Conservation (phyloP, 1,284 basidiomycete species). For the Bjerkandera adusta region DNA sequence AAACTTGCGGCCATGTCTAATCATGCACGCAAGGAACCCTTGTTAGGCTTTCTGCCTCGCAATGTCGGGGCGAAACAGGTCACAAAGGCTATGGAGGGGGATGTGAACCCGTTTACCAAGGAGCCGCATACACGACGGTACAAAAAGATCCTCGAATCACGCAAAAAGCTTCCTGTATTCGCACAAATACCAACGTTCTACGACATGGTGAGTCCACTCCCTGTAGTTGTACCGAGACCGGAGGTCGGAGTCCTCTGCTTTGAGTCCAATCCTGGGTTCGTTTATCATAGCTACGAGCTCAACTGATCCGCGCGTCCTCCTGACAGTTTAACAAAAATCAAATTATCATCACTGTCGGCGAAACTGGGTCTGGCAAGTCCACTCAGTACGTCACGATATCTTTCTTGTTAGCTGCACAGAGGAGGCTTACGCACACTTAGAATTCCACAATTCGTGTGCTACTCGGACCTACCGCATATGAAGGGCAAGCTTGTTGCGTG, state of each 20-base stretch:
- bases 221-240: constrained; percentile 29
- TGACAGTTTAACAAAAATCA: constrained; percentile 81
- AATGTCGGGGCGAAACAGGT: constrained; percentile 38
- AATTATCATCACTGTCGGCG: constrained; percentile 94
- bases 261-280: constrained; percentile 30
- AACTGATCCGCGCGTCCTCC: constrained; percentile 7
- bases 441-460: constrained; percentile 96
- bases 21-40: no score
- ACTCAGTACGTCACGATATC: constrained; percentile 71
- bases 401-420: background rate
- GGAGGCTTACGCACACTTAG: constrained; percentile 17
- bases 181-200: constrained; percentile 92
- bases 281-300: no score
- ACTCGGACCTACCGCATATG: constrained; percentile 87
- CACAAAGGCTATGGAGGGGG: constrained; percentile 48
- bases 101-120: constrained; percentile 88
- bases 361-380: constrained; percentile 98
- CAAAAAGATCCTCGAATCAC: constrained; percentile 80
- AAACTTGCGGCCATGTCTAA: no score
- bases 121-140: constrained; percentile 77
- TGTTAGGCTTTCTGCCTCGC: constrained; percentile 59
- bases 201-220: constrained; percentile 61
- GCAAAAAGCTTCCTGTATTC: constrained; percentile 91
- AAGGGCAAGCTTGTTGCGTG: constrained; percentile 92
- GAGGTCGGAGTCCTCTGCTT: constrained; percentile 34